Conservation (phyloP, 2,329 filamentous ascomycete genomes). For the Aspergillus eucalypticola region DNA sequence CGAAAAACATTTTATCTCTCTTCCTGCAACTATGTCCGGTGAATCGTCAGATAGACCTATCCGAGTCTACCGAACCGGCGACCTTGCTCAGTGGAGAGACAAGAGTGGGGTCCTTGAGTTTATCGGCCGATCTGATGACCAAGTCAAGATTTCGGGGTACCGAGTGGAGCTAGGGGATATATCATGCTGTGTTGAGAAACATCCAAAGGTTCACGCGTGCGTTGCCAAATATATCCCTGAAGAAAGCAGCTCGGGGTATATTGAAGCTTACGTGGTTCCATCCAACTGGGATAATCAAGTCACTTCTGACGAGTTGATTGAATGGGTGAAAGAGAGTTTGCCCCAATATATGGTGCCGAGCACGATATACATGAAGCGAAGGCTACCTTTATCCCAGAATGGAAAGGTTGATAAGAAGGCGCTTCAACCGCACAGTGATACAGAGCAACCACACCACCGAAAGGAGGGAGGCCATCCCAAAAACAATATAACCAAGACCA, state of each 20-base stretch:
- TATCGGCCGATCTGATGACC: conserved; percentile 72
- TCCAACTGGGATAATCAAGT: not conserved
- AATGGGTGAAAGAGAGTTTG: conserved; percentile 67
- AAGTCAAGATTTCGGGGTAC: conserved; percentile 89
- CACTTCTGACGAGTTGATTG: conserved; percentile 52
- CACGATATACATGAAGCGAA: conserved; percentile 60
- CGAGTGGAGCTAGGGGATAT: conserved; percentile 87
- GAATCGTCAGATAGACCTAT: conserved; percentile 45
- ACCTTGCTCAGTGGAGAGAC: conserved; percentile 66
- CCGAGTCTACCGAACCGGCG: conserved; percentile 62
- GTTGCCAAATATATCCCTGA: conserved; percentile 3
- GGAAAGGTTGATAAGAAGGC: conserved; percentile 59
- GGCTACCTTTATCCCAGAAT: conserved; percentile 69
- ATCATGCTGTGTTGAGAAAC: conserved; percentile 32
- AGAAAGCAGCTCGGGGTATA: not conserved
- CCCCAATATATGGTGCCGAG: conserved; percentile 70
- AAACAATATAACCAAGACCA: not conserved
- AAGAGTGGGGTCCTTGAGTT: conserved; percentile 74
- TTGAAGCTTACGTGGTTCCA: conserved; percentile 3
- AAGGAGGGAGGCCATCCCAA: not conserved
- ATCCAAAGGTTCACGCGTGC: conserved; percentile 61
- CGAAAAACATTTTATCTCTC: conserved; percentile 65
- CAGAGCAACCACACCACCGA: not conserved
- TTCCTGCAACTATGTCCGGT: not conserved
- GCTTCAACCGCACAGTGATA: conserved; percentile 14